Conservation (phyloP, 2,329 filamentous ascomycete genomes). For the Periglandula ipomoeae region DNA sequence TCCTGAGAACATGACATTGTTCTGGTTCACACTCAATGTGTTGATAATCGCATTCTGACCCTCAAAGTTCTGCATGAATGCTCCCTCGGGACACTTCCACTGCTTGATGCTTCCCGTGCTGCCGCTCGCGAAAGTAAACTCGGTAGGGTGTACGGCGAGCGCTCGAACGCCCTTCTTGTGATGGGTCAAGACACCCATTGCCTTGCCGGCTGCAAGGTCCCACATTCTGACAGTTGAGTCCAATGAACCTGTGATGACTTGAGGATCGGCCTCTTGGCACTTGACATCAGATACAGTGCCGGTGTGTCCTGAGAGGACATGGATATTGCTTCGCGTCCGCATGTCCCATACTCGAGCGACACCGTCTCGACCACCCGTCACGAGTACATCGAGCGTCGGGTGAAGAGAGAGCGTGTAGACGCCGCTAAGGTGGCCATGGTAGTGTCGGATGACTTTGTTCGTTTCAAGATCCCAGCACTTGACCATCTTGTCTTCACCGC, state of each 20-base stretch:
- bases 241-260: conserved; percentile 87
- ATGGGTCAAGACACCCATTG: conserved; percentile 91
- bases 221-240: conserved; percentile 87
- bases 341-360: conserved; percentile 98
- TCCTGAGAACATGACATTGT: conserved; percentile 90
- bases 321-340: conserved; percentile 90
- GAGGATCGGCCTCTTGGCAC: conserved; percentile 93
- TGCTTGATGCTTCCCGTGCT: conserved; percentile 95
- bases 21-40: conserved; percentile 82
- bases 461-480: conserved; percentile 99
- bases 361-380: conserved; percentile 89
- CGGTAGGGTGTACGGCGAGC: conserved; percentile 74
- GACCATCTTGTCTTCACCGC: conserved; percentile 98
- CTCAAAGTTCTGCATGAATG: conserved; percentile 98
- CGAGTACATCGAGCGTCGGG: conserved; percentile 86
- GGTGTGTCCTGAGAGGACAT: conserved; percentile 85
- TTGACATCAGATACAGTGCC: conserved; percentile 81
- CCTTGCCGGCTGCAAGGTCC: conserved; percentile 93
- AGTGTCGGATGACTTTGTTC: conserved; percentile 98
- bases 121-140: conserved; percentile 93
- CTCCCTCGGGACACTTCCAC: conserved; percentile 97
- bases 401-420: conserved; percentile 93
- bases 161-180: conserved; percentile 96
- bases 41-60: conserved; percentile 97
- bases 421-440: conserved; percentile 92